Evolutionary conservation across 768 basidiomycete species (phyloP).

Genomic region (Pisolithus tinctorius): DNA sequence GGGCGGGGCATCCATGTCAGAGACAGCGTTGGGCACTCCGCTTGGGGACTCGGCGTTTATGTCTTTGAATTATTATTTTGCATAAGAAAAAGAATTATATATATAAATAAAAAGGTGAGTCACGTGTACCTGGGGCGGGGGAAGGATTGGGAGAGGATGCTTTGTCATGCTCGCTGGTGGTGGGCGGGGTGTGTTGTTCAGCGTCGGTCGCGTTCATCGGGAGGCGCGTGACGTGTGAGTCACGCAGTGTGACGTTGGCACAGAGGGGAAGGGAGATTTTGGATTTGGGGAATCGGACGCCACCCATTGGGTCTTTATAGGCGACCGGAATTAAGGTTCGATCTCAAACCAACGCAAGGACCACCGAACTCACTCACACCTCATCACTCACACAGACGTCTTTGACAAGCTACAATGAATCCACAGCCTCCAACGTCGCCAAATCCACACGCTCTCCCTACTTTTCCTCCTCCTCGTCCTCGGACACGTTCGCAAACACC

Average conservation of each 20-base stretch:
- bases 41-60: conserved; percentile 42
- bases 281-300: conserved; percentile 60
- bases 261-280: conserved; percentile 47
- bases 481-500: conserved; percentile 63
- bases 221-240: conserved; percentile 61
- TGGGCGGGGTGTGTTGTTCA: conserved; percentile 24
- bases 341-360: conserved; percentile 69
- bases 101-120: conserved; percentile 20
- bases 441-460: conserved; percentile 28
- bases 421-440: conserved; percentile 3
- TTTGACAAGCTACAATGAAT: conserved; percentile 5
- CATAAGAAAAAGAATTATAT: conserved; percentile 26
- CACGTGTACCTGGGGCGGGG: conserved; percentile 33
- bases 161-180: conserved; percentile 25
- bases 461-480: conserved; percentile 52
- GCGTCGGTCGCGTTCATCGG: conserved; percentile 50
- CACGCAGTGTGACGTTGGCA: conserved; percentile 51
- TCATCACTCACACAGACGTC: conserved; percentile 15
- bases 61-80: conserved; percentile 32
- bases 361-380: conserved; percentile 40
- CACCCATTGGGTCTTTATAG: conserved; percentile 81
- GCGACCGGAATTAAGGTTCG: conserved; percentile 76
- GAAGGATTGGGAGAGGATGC: conserved; percentile 10
- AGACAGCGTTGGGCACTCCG: conserved; percentile 49
- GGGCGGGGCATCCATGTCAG: conserved; percentile 30